These are phyloP conservation scores for Chrysanthemum lavandulifolium DNA, from an alignment of 129 eudicot species.

Conservation along the genomic window DNA sequence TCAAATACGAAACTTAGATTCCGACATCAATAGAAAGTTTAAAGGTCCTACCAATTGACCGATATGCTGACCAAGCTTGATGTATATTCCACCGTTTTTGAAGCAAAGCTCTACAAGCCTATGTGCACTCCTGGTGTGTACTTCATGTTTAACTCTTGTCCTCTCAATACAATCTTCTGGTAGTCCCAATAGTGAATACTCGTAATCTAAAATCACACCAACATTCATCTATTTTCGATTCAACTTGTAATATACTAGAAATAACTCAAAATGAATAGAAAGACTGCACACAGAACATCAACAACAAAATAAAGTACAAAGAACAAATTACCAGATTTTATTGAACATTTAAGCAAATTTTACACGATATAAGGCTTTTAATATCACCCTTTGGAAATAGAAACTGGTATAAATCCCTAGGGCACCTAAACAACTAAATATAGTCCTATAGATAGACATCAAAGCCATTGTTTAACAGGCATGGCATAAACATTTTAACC, in stretches of 20 bases:
- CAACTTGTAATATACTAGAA: not conserved
- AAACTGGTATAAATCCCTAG: too few relatives aligned
- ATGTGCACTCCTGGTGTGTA: slow-evolving; percentile 32
- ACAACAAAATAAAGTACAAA: not conserved
- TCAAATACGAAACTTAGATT: not conserved
- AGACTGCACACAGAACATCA: too few relatives aligned
- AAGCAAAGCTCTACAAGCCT: slow-evolving; percentile 82
- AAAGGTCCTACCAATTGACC: slow-evolving; percentile 72
- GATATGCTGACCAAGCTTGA: slow-evolving; percentile 67
- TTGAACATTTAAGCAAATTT: too few relatives aligned
- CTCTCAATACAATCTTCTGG: slow-evolving; percentile 29
- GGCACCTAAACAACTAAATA: too few relatives aligned
- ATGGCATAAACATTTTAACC: too few relatives aligned
- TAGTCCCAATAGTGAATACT: slow-evolving; percentile 78
- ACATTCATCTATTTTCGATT: slow-evolving; percentile 15
- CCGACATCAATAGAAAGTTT: not conserved
- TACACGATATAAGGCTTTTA: too few relatives aligned
- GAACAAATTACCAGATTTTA: not conserved
- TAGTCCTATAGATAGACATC: too few relatives aligned
- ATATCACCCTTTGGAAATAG: too few relatives aligned
- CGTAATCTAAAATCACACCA: slow-evolving; percentile 52
- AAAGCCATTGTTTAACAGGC: too few relatives aligned
- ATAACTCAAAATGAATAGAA: too few relatives aligned
- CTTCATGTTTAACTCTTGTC: too few relatives aligned
- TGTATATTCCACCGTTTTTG: slow-evolving; percentile 90